Evolutionary conservation across 73 alveolate species (phyloP).

Genomic region (Paramecium sexaurelia): DNA sequence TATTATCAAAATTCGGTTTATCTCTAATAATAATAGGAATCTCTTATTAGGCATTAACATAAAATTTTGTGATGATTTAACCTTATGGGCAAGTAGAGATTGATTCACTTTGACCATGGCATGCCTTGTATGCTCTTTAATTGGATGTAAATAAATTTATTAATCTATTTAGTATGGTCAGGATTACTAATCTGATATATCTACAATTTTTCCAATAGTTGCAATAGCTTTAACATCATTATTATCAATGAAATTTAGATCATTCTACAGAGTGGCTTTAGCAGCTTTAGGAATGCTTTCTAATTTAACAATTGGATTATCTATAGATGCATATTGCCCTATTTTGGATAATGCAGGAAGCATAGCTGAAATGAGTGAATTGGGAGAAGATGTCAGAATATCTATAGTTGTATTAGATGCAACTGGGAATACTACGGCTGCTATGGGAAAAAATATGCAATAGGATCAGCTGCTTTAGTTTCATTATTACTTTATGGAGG

Average conservation of each 20-base stretch:
- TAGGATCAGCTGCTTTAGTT: slow-evolving; percentile 97
- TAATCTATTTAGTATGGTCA: slow-evolving; percentile 72
- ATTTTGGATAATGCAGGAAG: slow-evolving; percentile 98
- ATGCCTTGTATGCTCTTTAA: slow-evolving; percentile 73
- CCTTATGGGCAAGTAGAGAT: slow-evolving; percentile 55
- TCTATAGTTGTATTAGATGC: slow-evolving; percentile 95
- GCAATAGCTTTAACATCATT: slow-evolving; percentile 80
- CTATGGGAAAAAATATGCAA: slow-evolving; percentile 97
- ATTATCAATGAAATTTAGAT: slow-evolving; percentile 75
- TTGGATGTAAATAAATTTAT: slow-evolving; percentile 69
- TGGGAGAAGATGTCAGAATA: slow-evolving; percentile 84
- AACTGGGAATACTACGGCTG: slow-evolving; percentile 96
- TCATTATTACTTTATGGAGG: slow-evolving; percentile 94
- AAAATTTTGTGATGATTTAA: slow-evolving; percentile 57
- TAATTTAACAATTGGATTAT: slow-evolving; percentile 87
- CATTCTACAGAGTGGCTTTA: slow-evolving; percentile 93
- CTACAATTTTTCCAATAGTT: slow-evolving; percentile 84
- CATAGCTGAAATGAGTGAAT: slow-evolving; percentile 94
- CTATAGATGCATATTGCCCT: slow-evolving; percentile 96
- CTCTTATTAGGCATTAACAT: slow-evolving; percentile 73
- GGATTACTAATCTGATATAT: slow-evolving; percentile 85
- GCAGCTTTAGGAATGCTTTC: slow-evolving; percentile 98
- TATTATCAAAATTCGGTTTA: slow-evolving; percentile 65
- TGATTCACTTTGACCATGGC: background rate
- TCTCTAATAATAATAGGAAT: slow-evolving; percentile 66